phyloP scores from a whole-genome alignment of 768 basidiomycete genomes.

The Lactarius indigo region DNA sequence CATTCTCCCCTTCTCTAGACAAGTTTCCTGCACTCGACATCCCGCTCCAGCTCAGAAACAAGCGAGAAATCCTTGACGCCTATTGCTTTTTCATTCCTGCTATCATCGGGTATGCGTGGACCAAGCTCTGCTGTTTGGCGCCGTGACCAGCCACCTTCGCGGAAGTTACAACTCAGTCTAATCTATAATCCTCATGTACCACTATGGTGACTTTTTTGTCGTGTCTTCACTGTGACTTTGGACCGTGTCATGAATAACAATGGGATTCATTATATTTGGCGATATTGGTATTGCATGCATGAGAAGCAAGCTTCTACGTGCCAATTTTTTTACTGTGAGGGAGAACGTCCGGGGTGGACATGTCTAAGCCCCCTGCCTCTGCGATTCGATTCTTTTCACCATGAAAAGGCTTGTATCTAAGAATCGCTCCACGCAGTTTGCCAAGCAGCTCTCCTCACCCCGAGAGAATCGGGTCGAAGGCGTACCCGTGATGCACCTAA shows the following conservation, averaged over 20 bases:
- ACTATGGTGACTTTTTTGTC: not conserved
- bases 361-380: slow-evolving; percentile 24
- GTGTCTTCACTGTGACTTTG: not conserved
- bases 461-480: slow-evolving; percentile 77
- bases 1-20: slow-evolving; percentile 37
- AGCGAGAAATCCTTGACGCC: slow-evolving; percentile 57
- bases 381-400: slow-evolving; percentile 56
- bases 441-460: slow-evolving; percentile 75
- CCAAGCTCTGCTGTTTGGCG: not conserved
- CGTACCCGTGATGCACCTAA: slow-evolving; percentile 76
- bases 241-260: not conserved
- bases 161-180: not conserved
- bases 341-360: slow-evolving; percentile 26
- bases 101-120: slow-evolving; percentile 47
- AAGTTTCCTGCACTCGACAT: slow-evolving; percentile 42
- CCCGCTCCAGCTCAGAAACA: slow-evolving; percentile 54
- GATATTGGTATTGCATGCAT: slow-evolving; percentile 1
- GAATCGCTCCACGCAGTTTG: slow-evolving; percentile 90
- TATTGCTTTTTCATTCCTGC: slow-evolving; percentile 71
- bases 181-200: not conserved
- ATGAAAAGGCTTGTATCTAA: slow-evolving; percentile 82
- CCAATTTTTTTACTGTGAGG: slow-evolving; percentile 6
- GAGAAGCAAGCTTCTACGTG: not conserved
- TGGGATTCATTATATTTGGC: not conserved
- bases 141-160: not conserved